Evolutionary conservation across 2,329 filamentous ascomycete genomes (phyloP).

Genomic region (Aureobasidium sp.): DNA sequence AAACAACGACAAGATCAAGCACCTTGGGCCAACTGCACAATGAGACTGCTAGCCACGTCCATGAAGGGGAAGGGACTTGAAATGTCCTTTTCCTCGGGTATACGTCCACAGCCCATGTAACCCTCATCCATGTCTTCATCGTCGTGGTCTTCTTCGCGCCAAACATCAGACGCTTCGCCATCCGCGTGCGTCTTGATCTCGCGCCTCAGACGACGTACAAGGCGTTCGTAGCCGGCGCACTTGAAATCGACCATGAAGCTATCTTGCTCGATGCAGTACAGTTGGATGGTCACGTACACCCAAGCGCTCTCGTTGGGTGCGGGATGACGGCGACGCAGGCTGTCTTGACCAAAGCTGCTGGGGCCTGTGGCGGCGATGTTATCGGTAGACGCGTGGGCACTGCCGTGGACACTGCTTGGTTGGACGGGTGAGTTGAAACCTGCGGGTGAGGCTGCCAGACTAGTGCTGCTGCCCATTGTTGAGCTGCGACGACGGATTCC

Average conservation of each 20-base stretch:
- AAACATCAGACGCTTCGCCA: conserved; percentile 28
- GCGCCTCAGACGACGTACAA: conserved; percentile 43
- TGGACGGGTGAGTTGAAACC: conserved; percentile 7
- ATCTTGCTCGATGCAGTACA: conserved; percentile 86
- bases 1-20: conserved; percentile 37
- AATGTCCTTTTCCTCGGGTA: conserved; percentile 80
- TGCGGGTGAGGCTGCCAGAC: conserved; percentile 10
- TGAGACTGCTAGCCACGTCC: conserved; percentile 83
- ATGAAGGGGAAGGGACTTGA: conserved; percentile 93
- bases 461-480: conserved; percentile 20
- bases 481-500: conserved; percentile 21
- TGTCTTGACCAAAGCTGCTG: conserved; percentile 2
- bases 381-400: conserved; percentile 21
- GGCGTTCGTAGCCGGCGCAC: conserved; percentile 92
- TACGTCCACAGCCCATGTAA: conserved; percentile 41
- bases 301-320: conserved; percentile 63
- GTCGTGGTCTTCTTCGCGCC: conserved; percentile 24
- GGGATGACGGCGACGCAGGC: conserved; percentile 21
- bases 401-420: conserved; percentile 13
- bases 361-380: conserved; percentile 22
- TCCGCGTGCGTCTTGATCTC: conserved; percentile 22
- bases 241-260: conserved; percentile 98
- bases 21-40: conserved; percentile 84
- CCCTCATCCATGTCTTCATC: conserved; percentile 31
- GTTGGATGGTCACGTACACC: conserved; percentile 91